Evolutionary conservation across 495 filamentous ascomycete genomes (phyloP).

Genomic region (Aspergillus indologenus): DNA sequence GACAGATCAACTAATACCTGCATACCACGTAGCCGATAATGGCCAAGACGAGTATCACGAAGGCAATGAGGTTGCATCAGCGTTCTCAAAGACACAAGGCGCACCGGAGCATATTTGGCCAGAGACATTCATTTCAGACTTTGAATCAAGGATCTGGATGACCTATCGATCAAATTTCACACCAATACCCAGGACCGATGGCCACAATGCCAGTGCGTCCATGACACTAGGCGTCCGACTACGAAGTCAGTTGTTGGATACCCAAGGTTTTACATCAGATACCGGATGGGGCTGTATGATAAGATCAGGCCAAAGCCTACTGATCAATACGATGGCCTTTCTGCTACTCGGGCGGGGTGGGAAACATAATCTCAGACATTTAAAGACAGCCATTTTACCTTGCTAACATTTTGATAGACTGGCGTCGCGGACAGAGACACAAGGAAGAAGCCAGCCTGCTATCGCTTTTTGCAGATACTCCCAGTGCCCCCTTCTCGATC

Average conservation of each 20-base stretch:
- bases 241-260: conserved; percentile 74
- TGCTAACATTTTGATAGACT: conserved; percentile 56
- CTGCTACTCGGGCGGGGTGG: conserved; percentile 77
- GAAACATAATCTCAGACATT: neutral
- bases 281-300: conserved; percentile 99
- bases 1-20: neutral
- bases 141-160: conserved; percentile 93
- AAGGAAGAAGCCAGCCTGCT: conserved; percentile 70
- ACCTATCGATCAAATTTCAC: conserved; percentile 90
- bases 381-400: neutral
- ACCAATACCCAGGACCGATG: conserved; percentile 73
- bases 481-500: conserved; percentile 86
- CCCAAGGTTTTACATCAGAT: conserved; percentile 85
- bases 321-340: conserved; percentile 78
- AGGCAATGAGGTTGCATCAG: neutral
- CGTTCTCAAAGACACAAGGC: conserved; percentile 19
- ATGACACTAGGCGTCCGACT: conserved; percentile 86
- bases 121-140: conserved; percentile 80
- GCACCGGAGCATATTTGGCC: conserved; percentile 64
- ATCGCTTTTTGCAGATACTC: conserved; percentile 82
- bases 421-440: conserved; percentile 62
- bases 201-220: conserved; percentile 62
- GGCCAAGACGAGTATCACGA: neutral
- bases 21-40: neutral
- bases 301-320: conserved; percentile 85